Evolutionary conservation across 108 stramenopile genomes (phyloP), one percentile per base, ranked within the genome.

Genomic region (Nannochloropsis gaditana): DNA sequence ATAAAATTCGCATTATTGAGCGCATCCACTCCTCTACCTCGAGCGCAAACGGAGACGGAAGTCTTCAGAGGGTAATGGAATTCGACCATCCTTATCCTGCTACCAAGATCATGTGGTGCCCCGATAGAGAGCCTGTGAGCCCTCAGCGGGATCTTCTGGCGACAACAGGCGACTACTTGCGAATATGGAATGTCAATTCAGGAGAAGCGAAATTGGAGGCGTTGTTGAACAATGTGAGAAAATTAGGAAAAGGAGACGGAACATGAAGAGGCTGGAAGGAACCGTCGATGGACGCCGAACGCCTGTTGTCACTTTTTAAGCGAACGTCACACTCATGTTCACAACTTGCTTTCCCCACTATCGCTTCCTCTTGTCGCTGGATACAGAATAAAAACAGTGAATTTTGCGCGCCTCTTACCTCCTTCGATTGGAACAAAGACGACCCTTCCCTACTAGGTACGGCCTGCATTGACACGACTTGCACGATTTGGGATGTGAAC

Each of bases 401-500:
- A 87, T 99, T 98, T 87, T 99, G 99, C 87, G 95, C 97, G 1
- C 99, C 99, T 1, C 83, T 93, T 19, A 93, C 93, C 9, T 84
- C 88, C 2, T 96, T 97, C 88, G 99, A 98, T 89, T 99, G 99
- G 99, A 98, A 97, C 85, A 94, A 96, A 83, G 87, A 94, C 1
- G 97, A 98, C 84, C 94, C 95, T 0, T 91, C 80, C 10, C 90
- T 96, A 2, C 84, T 98, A 17, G 97, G 95, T 11, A 96, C 94
- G 5, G 94, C 93, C 11, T 93, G 92, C 82, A 98, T 99, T 83
- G 99, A 99, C 84, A 99, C 99, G 3, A 99, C 99, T 9, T 97
- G 96, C 91, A 98, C 99, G 6, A 96, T 99, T 83, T 99, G 99
- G 99, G 97, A 99, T 84, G 85, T 99, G 11, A 90, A 90, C 86